A percentile compares a stretch with the other conserved stretches of the same genome.
These are phyloP conservation scores for Starmera quercuum DNA, from an alignment of 805 yeast genomes.

Conservation along the genomic window DNA sequence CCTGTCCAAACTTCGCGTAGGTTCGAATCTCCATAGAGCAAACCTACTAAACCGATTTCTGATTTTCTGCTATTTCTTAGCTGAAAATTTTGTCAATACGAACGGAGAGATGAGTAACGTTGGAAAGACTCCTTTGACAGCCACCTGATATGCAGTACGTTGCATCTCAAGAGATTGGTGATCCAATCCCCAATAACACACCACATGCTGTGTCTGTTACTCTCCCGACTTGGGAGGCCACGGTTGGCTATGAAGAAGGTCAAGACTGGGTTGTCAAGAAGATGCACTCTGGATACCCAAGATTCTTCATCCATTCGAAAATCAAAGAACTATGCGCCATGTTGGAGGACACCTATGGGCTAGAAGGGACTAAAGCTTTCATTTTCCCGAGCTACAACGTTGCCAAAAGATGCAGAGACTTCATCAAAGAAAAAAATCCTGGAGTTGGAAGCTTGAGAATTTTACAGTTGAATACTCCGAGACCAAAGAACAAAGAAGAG, in stretches of 20 bases:
- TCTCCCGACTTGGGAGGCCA: conserved; percentile 91
- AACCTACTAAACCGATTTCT: too few relatives aligned
- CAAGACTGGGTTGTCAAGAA: conserved; percentile 68
- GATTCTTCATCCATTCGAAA: conserved; percentile 64
- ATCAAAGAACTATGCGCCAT: conserved; percentile 49
- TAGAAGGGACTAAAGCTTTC: conserved; percentile 68
- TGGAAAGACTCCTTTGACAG: neutral
- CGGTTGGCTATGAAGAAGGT: conserved; percentile 89
- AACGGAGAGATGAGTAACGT: too few relatives aligned
- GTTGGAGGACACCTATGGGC: conserved; percentile 64
- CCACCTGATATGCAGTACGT: neutral
- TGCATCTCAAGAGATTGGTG: conserved; percentile 47
- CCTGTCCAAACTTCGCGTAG: too few relatives aligned
- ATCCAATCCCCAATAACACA: conserved; percentile 81
- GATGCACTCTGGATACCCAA: conserved; percentile 85
- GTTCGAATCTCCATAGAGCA: too few relatives aligned
- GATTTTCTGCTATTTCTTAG: too few relatives aligned
- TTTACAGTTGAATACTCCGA: conserved; percentile 64
- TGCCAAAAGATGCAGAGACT: conserved; percentile 83
- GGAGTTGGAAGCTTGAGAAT: conserved; percentile 40
- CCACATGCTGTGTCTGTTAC: conserved; percentile 94
- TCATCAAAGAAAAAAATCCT: conserved; percentile 41
- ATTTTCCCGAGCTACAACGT: conserved; percentile 70
- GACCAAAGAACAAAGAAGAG: conserved; percentile 55
- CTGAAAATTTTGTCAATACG: too few relatives aligned